Evolutionary conservation across 1,284 basidiomycete genomes (phyloP), one percentile per base, ranked within the genome.

Genomic region (Cutaneotrichosporon arboriforme): DNA sequence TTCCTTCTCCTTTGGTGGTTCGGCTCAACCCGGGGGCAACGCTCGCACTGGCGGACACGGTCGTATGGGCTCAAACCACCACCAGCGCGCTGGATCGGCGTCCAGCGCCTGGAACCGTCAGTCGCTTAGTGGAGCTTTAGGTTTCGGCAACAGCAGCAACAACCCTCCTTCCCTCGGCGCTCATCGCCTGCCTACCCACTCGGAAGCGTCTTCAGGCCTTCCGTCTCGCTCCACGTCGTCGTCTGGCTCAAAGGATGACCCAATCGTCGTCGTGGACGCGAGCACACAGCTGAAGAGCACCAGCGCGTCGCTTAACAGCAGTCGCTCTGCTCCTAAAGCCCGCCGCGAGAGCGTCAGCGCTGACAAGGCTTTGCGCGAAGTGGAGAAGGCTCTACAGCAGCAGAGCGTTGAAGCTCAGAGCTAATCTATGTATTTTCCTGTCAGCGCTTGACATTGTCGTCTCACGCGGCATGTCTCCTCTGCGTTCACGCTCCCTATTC

Each of bases 331-430:
- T 13, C 37, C 46, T 18, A 59, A 58, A 51, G 38, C 38, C 39
- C 62, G 66, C 43, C 60, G 72, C 46, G 70, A 72, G 55, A 73
- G 72, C 45, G 55, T 69, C 13, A 69, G 82, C 43, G 84, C 84
- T 55, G 75, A 77, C 15, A 83, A 83, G 62, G 81, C 81, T 2
- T 79, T 88, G 75, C 80, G 80, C 57, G 84, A 86, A 61, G 81
- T 88, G 37, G 83, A 87, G 75, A 82, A 84, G 76, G 85, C 85
- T 23, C 83, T 90, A 81, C 83, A 65, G 40, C 26, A 31, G 40
- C 26, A 31, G 43, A 63, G 64, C 38, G 68, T 70, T 10, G 64
- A 65, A 40, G 54, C 62, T 14, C 55, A 63, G 26, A 10, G 26
- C 26, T 31, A 10, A 31, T 31, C n/a, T n/a, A n/a, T n/a, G n/a